Conservation (phyloP, 192 early-diverging fungal genomes). For the Globomyces pollinis-pini region DNA sequence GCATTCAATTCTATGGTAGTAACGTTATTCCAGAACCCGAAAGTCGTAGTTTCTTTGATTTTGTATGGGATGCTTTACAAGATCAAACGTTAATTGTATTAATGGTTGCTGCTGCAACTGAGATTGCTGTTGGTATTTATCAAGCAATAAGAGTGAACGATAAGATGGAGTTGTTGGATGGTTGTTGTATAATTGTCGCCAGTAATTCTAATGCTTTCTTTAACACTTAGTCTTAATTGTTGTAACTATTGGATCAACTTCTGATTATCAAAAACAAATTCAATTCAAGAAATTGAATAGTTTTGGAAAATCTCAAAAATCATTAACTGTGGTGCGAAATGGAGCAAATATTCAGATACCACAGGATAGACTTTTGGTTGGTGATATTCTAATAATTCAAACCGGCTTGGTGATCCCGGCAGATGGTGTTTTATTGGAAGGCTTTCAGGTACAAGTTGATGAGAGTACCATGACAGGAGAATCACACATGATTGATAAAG, state of each 20-base stretch:
- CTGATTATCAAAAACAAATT: slow-evolving; percentile 50
- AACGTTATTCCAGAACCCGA: slow-evolving; percentile 35
- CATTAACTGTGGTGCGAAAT: slow-evolving; percentile 55
- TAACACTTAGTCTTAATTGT: slow-evolving; percentile 68
- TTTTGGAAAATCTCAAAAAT: slow-evolving; percentile 27
- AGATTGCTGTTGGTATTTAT: slow-evolving; percentile 78
- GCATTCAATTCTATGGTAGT: slow-evolving; percentile 9
- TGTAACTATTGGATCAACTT: slow-evolving; percentile 81
- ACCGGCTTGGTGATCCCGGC: slow-evolving; percentile 91
- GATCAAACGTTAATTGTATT: slow-evolving; percentile 67
- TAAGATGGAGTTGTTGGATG: slow-evolving; percentile 57
- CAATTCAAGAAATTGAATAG: slow-evolving; percentile 45
- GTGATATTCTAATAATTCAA: slow-evolving; percentile 80
- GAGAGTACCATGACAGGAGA: slow-evolving; percentile 91
- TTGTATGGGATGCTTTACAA: slow-evolving; percentile 39
- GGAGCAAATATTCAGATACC: slow-evolving; percentile 68
- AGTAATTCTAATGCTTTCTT: slow-evolving; percentile 25
- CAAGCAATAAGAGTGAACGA: slow-evolving; percentile 59
- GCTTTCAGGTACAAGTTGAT: slow-evolving; percentile 77
- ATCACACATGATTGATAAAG: slow-evolving; percentile 77
- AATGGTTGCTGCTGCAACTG: slow-evolving; percentile 75
- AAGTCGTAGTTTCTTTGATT: slow-evolving; percentile 22
- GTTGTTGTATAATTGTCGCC: slow-evolving; percentile 73
- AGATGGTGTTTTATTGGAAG: slow-evolving; percentile 76
- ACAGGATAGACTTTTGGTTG: slow-evolving; percentile 75